Evolutionary conservation across 345 rosid species (phyloP), one percentile per base, ranked within the genome.

Genomic region (Salix brachista): DNA sequence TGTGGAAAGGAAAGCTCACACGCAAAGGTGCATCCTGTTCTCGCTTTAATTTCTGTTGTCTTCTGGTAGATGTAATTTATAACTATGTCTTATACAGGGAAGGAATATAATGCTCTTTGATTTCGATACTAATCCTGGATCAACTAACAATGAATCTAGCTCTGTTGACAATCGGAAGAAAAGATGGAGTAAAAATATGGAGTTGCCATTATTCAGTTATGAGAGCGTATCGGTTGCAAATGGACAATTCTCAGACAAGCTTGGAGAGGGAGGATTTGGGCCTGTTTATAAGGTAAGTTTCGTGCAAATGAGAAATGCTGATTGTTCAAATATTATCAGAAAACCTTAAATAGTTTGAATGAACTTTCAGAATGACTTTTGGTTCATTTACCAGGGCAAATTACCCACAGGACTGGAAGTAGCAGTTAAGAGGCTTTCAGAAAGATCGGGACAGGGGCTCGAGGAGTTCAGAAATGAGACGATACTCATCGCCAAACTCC

Each of bases 401-500:
- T 66, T 66, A 37, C 70, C 13, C 21, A 66, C 34, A 10, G 70
- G 70, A 66, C 42, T 26, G 34, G 70, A 66, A 66, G 18, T 66
- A 5, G 70, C 70, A 6, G 70, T 66, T n/a, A 66, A 66, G 70
- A 66, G 70, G 42, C 70, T 36, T 21, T 66, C 70, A 6, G 34
- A 66, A 66, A 66, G 70, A 66, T 66, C 70, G 1, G 70, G 46
- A n/a, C 70, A 66, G 42, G 70, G 70, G 42, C 39, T 66, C 2
- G 25, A 19, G 42, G 70, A 66, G 41, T 66, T 66, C 70, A 30
- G 25, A 21, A 66, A 66, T 37, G 70, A 66, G 42, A 66, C 70
- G 3, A 30, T 18, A 5, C 70, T 36, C 21, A 66, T 66, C 32
- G 70, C 70, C 70, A 66, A 66, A 66, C 70, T 66, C 70, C 70